These are phyloP conservation scores for Xylaria sp. DNA, from an alignment of 2,329 filamentous ascomycete species.

Conservation along the genomic window DNA sequence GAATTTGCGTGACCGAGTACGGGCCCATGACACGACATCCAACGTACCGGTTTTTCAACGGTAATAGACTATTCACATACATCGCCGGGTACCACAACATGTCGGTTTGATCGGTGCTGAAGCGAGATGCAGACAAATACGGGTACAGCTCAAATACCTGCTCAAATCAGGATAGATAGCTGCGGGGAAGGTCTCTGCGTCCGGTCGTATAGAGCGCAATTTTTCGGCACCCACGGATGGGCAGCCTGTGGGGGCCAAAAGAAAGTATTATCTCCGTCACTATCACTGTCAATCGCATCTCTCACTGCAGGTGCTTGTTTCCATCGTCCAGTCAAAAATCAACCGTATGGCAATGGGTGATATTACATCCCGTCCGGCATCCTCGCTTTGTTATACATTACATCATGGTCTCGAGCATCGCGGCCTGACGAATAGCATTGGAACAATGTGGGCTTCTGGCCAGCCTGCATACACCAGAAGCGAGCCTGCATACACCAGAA, in stretches of 20 bases:
- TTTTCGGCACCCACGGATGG: not conserved
- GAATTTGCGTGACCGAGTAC: too few relatives aligned
- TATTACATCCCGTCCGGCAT: too few relatives aligned
- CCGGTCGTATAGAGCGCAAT: not conserved
- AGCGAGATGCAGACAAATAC: not conserved
- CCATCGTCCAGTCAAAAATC: too few relatives aligned
- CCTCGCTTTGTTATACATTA: not conserved
- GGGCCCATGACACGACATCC: not conserved
- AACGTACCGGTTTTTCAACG: too few relatives aligned
- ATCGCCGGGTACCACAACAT: not conserved
- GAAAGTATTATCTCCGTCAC: not conserved
- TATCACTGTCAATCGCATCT: too few relatives aligned
- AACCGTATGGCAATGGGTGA: too few relatives aligned
- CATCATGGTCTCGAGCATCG: not conserved
- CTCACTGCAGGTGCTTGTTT: too few relatives aligned
- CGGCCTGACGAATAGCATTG: not conserved
- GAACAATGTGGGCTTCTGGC: not conserved
- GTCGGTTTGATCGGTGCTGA: not conserved
- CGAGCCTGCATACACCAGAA: constrained; percentile 4
- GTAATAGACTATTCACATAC: too few relatives aligned
- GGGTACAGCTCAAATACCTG: not conserved
- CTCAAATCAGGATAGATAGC: not conserved
- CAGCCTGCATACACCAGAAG: constrained; percentile 5
- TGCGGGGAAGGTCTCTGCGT: constrained; percentile 1
- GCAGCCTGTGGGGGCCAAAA: not conserved